phyloP scores from a whole-genome alignment of 2,329 filamentous ascomycete species.

The Neofusicoccum kwambonambiense region DNA sequence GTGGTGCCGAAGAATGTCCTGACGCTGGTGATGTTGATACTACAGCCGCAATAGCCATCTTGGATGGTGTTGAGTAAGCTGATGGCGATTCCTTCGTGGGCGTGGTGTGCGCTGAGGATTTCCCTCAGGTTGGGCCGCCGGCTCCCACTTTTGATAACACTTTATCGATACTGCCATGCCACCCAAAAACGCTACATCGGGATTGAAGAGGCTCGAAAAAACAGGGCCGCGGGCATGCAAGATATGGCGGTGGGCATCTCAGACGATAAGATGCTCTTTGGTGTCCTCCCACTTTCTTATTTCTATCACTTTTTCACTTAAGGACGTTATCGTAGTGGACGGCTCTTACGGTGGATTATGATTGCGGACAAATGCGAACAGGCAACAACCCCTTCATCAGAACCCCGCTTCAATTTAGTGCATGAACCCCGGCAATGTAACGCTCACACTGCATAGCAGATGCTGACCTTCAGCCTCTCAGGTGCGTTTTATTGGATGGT shows the following conservation, averaged over 20 bases:
- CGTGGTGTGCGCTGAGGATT: background rate
- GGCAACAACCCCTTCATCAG: background rate
- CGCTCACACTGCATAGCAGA: no score
- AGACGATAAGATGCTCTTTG: no score
- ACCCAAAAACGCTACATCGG: background rate
- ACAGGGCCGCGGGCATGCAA: no score
- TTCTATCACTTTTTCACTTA: background rate
- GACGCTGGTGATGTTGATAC: background rate
- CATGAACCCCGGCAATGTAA: no score
- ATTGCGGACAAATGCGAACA: background rate
- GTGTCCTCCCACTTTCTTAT: no score
- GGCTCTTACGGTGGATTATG: background rate
- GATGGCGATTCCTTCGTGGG: background rate
- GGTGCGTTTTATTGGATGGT: no score
- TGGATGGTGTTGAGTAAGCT: background rate
- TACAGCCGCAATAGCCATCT: background rate
- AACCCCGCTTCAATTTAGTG: background rate
- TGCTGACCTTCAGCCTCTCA: no score
- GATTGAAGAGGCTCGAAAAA: background rate
- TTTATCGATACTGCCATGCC: background rate
- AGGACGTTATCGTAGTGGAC: background rate
- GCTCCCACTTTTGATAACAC: background rate
- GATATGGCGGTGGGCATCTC: no score
- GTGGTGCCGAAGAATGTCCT: background rate
- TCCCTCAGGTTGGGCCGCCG: background rate